Evolutionary conservation across 2,329 filamentous ascomycete species (phyloP).

Genomic region (Bipolaris sorokiniana): DNA sequence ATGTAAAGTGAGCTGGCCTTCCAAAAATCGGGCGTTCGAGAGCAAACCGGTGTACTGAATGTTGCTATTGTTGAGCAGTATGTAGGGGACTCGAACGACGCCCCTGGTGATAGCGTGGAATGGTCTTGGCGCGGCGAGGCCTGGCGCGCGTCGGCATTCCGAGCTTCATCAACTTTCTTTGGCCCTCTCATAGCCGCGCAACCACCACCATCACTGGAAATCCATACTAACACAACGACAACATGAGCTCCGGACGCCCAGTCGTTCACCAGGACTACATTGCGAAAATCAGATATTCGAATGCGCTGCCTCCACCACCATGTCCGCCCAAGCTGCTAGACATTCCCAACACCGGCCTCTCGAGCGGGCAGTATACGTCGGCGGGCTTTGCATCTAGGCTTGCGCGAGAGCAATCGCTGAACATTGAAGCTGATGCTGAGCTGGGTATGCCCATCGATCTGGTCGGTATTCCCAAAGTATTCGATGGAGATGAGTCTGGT

Average conservation of each 20-base stretch:
- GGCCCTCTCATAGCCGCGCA: constrained; percentile 13
- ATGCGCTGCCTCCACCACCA: constrained; percentile 91
- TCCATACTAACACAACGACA: constrained; percentile 10
- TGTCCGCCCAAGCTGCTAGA: constrained; percentile 96
- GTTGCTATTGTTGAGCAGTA: not conserved
- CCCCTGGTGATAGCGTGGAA: constrained; percentile 8
- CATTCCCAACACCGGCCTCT: constrained; percentile 90
- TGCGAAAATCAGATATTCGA: constrained; percentile 91
- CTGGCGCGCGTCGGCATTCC: constrained; percentile 33
- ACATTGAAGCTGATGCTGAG: constrained; percentile 97
- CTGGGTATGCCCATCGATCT: constrained; percentile 96
- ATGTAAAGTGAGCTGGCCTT: not conserved
- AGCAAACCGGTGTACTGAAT: not conserved
- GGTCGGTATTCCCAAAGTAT: constrained; percentile 91
- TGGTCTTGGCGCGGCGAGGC: constrained; percentile 29
- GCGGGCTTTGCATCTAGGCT: constrained; percentile 89
- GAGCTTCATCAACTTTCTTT: constrained; percentile 39
- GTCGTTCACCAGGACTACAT: constrained; percentile 92
- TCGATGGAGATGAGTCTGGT: constrained; percentile 95
- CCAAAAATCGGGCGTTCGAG: not conserved
- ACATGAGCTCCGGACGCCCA: constrained; percentile 36
- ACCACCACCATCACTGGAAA: constrained; percentile 17
- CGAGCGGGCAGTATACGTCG: constrained; percentile 85
- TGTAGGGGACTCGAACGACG: not conserved
- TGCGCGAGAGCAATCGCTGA: constrained; percentile 88